These are phyloP conservation scores for Fusarium sacchari DNA, from an alignment of 2,329 filamentous ascomycete species.

Conservation along the genomic window DNA sequence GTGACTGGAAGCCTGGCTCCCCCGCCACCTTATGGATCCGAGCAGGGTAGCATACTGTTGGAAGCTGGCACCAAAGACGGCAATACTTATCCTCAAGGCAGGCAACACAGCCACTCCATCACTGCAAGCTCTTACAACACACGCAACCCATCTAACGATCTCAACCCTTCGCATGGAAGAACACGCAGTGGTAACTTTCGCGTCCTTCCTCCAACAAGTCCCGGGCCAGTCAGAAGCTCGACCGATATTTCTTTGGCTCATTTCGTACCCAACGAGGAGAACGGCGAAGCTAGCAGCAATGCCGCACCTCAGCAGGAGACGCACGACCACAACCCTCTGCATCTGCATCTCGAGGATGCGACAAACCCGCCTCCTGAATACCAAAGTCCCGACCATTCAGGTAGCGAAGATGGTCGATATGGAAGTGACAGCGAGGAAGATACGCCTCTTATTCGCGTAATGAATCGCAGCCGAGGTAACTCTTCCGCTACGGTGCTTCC, in stretches of 20 bases:
- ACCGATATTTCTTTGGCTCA: conserved; percentile 96
- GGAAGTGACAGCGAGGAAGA: conserved; percentile 69
- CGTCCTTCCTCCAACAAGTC: conserved; percentile 80
- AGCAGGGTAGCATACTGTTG: conserved; percentile 94
- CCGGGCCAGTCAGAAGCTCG: conserved; percentile 87
- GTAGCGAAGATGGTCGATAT: conserved; percentile 66
- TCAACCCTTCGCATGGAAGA: conserved; percentile 74
- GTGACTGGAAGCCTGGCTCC: conserved; percentile 95
- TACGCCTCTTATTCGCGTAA: conserved; percentile 61
- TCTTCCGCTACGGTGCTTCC: conserved; percentile 56
- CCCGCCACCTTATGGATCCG: conserved; percentile 94
- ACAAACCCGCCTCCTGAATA: conserved; percentile 77
- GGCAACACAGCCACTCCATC: conserved; percentile 59
- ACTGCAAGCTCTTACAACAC: conserved; percentile 50
- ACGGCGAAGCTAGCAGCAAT: conserved; percentile 67
- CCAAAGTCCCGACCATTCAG: conserved; percentile 71
- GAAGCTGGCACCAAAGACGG: conserved; percentile 80
- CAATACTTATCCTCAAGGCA: conserved; percentile 56
- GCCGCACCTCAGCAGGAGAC: conserved; percentile 37
- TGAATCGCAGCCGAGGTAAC: conserved; percentile 61
- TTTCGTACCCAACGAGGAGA: conserved; percentile 75
- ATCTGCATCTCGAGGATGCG: conserved; percentile 61
- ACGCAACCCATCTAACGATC: conserved; percentile 57
- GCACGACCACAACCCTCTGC: conserved; percentile 52
- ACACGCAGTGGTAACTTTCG: conserved; percentile 83